A percentile compares a stretch with the other conserved stretches of the same genome.
Evolutionary conservation across 345 rosid species (phyloP).

Genomic region (Hibiscus syriacus): DNA sequence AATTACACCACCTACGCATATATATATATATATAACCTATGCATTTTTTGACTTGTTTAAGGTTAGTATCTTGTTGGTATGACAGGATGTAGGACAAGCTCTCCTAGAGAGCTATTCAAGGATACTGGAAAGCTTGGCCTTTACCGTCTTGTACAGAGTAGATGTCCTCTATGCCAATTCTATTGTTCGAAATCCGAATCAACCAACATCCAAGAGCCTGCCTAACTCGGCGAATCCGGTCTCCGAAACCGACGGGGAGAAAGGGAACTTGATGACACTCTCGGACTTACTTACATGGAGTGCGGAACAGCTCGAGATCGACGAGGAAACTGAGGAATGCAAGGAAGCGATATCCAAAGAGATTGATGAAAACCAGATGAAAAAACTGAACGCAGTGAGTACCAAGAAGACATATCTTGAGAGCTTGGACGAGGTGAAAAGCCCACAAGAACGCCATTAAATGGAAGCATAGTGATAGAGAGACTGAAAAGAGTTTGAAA

Average conservation of each 20-base stretch:
- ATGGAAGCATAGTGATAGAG: constrained; percentile 1
- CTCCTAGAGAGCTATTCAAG: constrained; percentile 89
- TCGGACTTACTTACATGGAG: constrained; percentile 66
- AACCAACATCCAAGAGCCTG: constrained; percentile 14
- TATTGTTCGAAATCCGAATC: constrained; percentile 37
- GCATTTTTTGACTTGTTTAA: neutral
- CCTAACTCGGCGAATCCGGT: neutral
- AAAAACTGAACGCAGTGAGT: constrained; percentile 11
- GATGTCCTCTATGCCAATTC: constrained; percentile 71
- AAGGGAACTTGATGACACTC: constrained; percentile 32
- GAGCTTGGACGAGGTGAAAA: constrained; percentile 37
- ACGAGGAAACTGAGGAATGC: constrained; percentile 19
- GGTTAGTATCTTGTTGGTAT: neutral
- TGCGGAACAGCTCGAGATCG: constrained; percentile 17
- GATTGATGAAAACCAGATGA: constrained; percentile 22
- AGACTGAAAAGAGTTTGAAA: neutral
- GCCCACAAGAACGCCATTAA: constrained; percentile 56
- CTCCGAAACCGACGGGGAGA: constrained; percentile 2
- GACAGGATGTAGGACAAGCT: constrained; percentile 90
- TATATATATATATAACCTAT: neutral
- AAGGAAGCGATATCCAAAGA: constrained; percentile 29
- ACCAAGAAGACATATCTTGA: constrained; percentile 49
- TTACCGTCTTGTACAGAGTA: constrained; percentile 66
- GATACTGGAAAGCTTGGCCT: constrained; percentile 87
- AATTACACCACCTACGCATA: no score